phyloP scores from a whole-genome alignment of 805 yeast species.

The Kodamaea lidongshanica region DNA sequence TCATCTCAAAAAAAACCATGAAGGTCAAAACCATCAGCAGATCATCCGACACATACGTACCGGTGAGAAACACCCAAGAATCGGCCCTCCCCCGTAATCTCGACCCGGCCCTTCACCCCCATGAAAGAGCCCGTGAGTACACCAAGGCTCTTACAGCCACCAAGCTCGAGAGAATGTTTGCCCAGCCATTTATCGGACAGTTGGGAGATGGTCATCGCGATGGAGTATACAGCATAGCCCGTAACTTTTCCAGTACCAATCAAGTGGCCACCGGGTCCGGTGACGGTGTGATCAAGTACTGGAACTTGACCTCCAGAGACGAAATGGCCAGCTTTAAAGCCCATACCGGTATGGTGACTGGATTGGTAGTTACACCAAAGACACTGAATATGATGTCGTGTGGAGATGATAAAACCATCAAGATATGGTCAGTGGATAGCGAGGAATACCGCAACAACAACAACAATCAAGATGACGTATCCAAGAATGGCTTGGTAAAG shows the following conservation, averaged over 20 bases:
- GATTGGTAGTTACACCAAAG: conserved; percentile 63
- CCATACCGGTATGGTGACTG: conserved; percentile 85
- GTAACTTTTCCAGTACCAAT: conserved; percentile 61
- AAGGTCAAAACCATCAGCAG: conserved; percentile 85
- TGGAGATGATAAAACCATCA: conserved; percentile 85
- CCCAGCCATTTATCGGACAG: conserved; percentile 94
- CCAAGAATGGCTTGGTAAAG: conserved; percentile 53
- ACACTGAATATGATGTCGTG: conserved; percentile 64
- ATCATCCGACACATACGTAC: conserved; percentile 87
- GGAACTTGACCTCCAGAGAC: conserved; percentile 79
- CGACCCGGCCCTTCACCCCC: conserved; percentile 92
- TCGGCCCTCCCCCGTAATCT: conserved; percentile 81
- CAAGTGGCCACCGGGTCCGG: conserved; percentile 89
- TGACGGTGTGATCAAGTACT: conserved; percentile 89
- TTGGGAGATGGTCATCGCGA: conserved; percentile 93
- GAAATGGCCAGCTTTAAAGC: conserved; percentile 78
- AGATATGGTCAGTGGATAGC: conserved; percentile 74
- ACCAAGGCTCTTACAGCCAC: conserved; percentile 93
- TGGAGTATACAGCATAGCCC: conserved; percentile 85
- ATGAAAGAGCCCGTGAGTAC: conserved; percentile 94
- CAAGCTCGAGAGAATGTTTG: conserved; percentile 92
- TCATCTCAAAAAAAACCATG: conserved; percentile 44
- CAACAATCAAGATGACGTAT: conserved; percentile 28
- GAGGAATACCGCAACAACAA: conserved; percentile 43
- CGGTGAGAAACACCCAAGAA: conserved; percentile 86